A percentile compares a stretch with the other conserved stretches of the same genome.
These are phyloP conservation scores for Salinomyces thailandicus DNA, from an alignment of 2,329 filamentous ascomycete species.

Conservation along the genomic window DNA sequence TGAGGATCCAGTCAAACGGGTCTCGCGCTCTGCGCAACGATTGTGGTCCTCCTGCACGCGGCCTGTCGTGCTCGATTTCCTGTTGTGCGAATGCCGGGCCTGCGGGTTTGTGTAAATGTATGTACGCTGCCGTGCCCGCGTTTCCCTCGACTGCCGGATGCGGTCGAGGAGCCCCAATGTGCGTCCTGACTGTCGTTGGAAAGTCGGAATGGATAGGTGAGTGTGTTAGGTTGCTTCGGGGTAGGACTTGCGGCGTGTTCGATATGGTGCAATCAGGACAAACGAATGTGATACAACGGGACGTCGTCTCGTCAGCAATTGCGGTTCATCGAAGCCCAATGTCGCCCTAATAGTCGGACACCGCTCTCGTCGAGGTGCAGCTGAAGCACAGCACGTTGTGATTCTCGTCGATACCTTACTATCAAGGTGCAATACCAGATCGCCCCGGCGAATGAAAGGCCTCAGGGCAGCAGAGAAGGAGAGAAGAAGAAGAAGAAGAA, in stretches of 20 bases:
- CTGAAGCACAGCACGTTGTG: too few species aligned
- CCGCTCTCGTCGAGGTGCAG: too few species aligned
- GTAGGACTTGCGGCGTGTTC: too few species aligned
- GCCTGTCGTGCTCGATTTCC: conserved; percentile 1
- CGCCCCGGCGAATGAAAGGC: background rate
- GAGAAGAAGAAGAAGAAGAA: background rate
- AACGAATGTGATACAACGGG: conserved; percentile 3
- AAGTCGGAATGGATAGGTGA: too few species aligned
- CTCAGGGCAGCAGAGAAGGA: background rate
- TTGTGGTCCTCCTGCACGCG: conserved; percentile 1
- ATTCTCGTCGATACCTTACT: too few species aligned
- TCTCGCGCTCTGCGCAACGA: background rate
- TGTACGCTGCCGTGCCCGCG: background rate
- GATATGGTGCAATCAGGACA: background rate
- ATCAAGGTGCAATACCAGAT: background rate
- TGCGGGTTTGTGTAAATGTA: background rate
- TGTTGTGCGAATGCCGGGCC: conserved; percentile 2
- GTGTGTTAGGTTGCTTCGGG: too few species aligned
- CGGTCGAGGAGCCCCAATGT: too few species aligned
- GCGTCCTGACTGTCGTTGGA: too few species aligned
- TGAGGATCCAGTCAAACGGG: background rate
- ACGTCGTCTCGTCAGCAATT: conserved; percentile 1
- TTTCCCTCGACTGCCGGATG: background rate
- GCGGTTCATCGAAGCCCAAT: too few species aligned
- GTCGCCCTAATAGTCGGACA: too few species aligned